Evolutionary conservation across 345 rosid species (phyloP), one percentile per base, ranked within the genome.

Genomic region (Litchi chinensis): DNA sequence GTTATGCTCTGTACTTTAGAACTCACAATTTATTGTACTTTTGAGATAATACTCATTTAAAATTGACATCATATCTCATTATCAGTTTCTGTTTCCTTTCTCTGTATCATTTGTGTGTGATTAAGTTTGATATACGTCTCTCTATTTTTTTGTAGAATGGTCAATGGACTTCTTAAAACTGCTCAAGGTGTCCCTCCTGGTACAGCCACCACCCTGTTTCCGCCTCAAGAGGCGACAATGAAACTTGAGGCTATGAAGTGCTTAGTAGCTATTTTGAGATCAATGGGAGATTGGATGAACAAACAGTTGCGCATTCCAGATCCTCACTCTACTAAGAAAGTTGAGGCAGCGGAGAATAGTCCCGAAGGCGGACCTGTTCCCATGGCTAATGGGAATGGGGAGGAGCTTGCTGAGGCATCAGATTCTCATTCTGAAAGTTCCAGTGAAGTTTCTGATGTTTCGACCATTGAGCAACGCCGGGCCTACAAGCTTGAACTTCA

Each of bases 401-500:
- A 97, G 54, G 98, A 90, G 74, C 71, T 84, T 59, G 86, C 81
- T 78, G 97, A 97, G 88, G 97, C 86, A 85, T 97, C 96, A 59
- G 98, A 97, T 82, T 87, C 95, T 88, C 93, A 85, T 77, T 92
- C 98, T 76, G 99, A 97, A 85, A 82, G 91, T 44, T 90, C 96
- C 19, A 83, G 89, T 78, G 99, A 95, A 82, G 84, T 90, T 82
- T 90, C 97, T 83, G 97, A 93, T 81, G 93, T 92, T 78, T 88
- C 89, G 57, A 86, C 91, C 67, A 94, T 97, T 65, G 99, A 97
- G 90, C 98, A 97, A 82, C 98, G 98, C 41, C 92, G 99, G 66
- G 99, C 99, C 76, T 97, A 97, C 91, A 97, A 97, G 90, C 97
- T 97, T 82, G 99, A 97, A 85, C 98, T 94, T 86, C 99, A 94